These are phyloP conservation scores for Mariannaea sp. DNA, from an alignment of 2,329 filamentous ascomycete species.

Conservation along the genomic window DNA sequence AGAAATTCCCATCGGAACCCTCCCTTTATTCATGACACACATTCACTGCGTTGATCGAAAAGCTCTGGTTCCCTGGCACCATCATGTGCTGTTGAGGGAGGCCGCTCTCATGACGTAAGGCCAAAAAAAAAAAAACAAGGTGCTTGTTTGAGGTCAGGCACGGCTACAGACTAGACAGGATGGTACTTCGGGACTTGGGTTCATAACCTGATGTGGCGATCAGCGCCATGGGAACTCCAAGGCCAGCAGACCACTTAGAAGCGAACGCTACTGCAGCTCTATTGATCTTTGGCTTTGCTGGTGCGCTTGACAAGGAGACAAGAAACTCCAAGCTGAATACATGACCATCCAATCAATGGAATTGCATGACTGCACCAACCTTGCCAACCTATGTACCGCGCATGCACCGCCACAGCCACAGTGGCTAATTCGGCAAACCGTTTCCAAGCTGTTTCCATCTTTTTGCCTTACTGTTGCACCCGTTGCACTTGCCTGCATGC, in stretches of 20 bases:
- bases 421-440: background rate
- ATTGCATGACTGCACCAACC: too few relatives aligned
- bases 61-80: conserved; percentile 16
- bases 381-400: too few relatives aligned
- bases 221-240: conserved; percentile 1
- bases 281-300: conserved; percentile 9
- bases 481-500: background rate
- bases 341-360: too few relatives aligned
- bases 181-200: too few relatives aligned
- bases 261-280: conserved; percentile 9
- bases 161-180: too few relatives aligned
- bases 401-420: conserved; percentile 37
- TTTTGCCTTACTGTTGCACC: too few relatives aligned
- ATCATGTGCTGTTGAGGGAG: conserved; percentile 13
- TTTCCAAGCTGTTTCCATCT: conserved; percentile 14
- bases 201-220: conserved; percentile 17
- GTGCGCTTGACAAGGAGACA: conserved; percentile 4
- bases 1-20: conserved; percentile 5
- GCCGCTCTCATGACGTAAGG: conserved; percentile 19
- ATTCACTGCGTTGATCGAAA: conserved; percentile 4
- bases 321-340: background rate
- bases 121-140: too few relatives aligned
- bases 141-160: too few relatives aligned
- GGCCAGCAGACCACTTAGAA: conserved; percentile 8
- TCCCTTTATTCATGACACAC: conserved; percentile 1